These are phyloP conservation scores for Teratosphaeria epicoccoides DNA, from an alignment of 2,329 filamentous ascomycete genomes.

Conservation along the genomic window DNA sequence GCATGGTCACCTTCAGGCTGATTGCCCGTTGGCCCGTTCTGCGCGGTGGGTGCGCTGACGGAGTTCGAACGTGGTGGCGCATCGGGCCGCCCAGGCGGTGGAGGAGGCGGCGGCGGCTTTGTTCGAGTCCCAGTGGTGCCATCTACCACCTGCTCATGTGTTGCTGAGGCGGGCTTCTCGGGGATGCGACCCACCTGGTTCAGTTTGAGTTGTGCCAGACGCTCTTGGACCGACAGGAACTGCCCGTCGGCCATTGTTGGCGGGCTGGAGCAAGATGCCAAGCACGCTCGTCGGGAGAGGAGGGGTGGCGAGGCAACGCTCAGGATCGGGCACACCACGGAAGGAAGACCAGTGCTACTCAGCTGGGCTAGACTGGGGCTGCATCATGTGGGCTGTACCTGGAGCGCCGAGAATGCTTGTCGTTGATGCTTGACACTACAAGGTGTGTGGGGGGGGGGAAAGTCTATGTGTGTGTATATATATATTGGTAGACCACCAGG, in stretches of 20 bases:
- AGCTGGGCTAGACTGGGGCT: too few relatives aligned
- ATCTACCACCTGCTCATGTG: conserved; percentile 10
- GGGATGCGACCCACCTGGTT: conserved; percentile 30
- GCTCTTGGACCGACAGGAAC: conserved; percentile 31
- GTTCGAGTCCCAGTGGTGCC: conserved; percentile 18
- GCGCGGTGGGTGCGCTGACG: conserved; percentile 27
- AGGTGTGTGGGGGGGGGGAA: background rate
- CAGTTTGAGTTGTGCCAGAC: conserved; percentile 39
- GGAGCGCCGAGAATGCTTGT: background rate
- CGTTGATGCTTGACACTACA: background rate
- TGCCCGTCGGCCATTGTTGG: conserved; percentile 10
- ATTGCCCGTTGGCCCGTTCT: conserved; percentile 27
- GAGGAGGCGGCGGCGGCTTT: conserved; percentile 28
- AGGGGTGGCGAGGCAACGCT: too few relatives aligned
- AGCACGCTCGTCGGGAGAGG: too few relatives aligned
- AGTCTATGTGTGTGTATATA: background rate
- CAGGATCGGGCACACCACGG: too few relatives aligned
- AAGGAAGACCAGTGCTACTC: too few relatives aligned
- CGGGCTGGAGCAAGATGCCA: too few relatives aligned
- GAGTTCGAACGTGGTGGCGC: conserved; percentile 28
- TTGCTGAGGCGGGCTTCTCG: conserved; percentile 26
- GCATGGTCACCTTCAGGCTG: conserved; percentile 23
- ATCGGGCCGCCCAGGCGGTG: conserved; percentile 15
- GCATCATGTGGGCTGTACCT: too few relatives aligned
- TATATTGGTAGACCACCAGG: background rate